Base-by-base conservation (phyloP, 1,139 yeast species). In the Meyerozyma smithsonii region DNA sequence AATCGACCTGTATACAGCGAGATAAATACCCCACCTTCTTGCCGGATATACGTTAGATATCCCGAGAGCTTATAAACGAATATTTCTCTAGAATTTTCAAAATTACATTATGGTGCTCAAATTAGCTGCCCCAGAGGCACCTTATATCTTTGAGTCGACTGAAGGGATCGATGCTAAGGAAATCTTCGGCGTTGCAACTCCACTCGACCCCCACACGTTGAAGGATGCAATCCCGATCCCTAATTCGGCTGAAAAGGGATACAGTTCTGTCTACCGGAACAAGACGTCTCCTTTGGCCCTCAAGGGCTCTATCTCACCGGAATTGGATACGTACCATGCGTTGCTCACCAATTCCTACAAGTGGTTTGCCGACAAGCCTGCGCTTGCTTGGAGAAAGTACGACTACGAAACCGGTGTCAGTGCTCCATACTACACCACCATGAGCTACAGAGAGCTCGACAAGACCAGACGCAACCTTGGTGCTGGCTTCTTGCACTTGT, bases 251-350 rank as follows among this genome's bases (percentile, higher is more conserved):
- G 47, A 49, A 23, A 51, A 46, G 1, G 72, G 70, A 1, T 61
- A 44, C 42, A 61, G 70, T 10, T 51, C 58, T 10, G 56, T 67
- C 35, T 69, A 61, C 50, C 49, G 74, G 34, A 67, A 64, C 46
- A 43, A 45, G 8, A 56, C 56, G 20, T 50, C 50, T 28, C 58
- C 63, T 14, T 46, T 46, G 16, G 45, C 46, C 3, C 40, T 56
- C 33, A 67, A 66, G 45, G 46, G 45, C 10, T 56, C 47, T 15
- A 30, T 62, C 17, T 36, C 49, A 6, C 47, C 52, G 6, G 21
- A 30, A 18, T 14, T 36, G n/a, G 12, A 16, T 21, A 30, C 34
- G 4, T 8, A 2, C 14, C 16, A 30, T 30, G 20, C 19, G 8
- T 11, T 19, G 5, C 20, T 5, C 12, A 15, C 17, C 23, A 4